Conservation (phyloP, 2,329 filamentous ascomycete species). For the Aspergillus sp. region DNA sequence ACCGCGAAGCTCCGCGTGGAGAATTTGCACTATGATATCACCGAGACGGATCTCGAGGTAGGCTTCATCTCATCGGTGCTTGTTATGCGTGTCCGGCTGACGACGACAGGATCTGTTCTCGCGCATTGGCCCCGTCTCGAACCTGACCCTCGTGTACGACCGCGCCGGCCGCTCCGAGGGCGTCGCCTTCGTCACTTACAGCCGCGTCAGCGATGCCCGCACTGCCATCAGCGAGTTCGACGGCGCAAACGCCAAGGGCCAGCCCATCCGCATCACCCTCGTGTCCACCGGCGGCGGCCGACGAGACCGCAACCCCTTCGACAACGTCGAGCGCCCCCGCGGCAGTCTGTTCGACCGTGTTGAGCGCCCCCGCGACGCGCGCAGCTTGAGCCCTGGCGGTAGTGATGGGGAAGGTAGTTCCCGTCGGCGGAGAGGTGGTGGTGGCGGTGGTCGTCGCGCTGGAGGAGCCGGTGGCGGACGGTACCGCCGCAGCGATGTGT, state of each 20-base stretch:
- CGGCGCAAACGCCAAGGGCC: constrained; percentile 84
- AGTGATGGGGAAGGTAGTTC: constrained; percentile 30
- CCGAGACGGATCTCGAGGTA: constrained; percentile 78
- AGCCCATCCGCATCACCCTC: constrained; percentile 74
- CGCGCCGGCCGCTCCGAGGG: constrained; percentile 85
- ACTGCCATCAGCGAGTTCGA: constrained; percentile 77
- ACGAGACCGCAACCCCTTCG: constrained; percentile 46
- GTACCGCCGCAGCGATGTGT: constrained; percentile 53
- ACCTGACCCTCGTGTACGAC: constrained; percentile 75
- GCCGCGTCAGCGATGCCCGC: constrained; percentile 65
- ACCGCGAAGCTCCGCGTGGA: constrained; percentile 77
- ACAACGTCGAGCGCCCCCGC: constrained; percentile 48
- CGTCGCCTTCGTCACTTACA: constrained; percentile 79
- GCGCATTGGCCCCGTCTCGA: constrained; percentile 69
- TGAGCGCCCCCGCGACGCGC: constrained; percentile 42
- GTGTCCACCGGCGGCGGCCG: constrained; percentile 48
- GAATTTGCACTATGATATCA: constrained; percentile 90
- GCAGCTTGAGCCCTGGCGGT: constrained; percentile 42
- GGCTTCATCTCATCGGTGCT: neutral
- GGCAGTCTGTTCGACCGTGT: constrained; percentile 67
- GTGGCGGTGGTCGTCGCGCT: constrained; percentile 33
- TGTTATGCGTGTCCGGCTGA: neutral
- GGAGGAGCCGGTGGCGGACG: constrained; percentile 21
- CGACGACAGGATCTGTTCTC: constrained; percentile 70
- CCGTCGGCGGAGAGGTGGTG: constrained; percentile 42